Conservation (phyloP, 1,139 yeast species). For the Hansenula anomala region DNA sequence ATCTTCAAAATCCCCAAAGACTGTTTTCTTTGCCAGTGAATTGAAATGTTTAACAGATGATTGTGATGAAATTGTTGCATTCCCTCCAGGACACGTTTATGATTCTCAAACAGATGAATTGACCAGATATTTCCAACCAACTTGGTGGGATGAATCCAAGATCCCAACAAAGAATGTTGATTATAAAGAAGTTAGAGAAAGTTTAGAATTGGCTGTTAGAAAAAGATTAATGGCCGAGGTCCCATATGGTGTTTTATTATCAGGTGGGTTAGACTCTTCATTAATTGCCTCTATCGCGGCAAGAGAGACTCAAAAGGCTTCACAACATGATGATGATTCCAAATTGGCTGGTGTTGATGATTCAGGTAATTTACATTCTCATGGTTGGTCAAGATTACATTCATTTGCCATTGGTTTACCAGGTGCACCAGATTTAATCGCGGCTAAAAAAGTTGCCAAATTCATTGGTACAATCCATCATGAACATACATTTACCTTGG, state of each 20-base stretch:
- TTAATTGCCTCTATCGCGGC: conserved; percentile 96
- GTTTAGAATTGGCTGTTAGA: conserved; percentile 91
- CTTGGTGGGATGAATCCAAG: conserved; percentile 84
- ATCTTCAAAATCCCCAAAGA: conserved; percentile 59
- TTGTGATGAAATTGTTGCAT: conserved; percentile 87
- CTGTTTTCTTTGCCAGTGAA: conserved; percentile 90
- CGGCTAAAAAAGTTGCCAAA: conserved; percentile 95
- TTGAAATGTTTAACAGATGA: conserved; percentile 89
- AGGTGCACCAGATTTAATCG: conserved; percentile 94
- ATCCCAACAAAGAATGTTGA: conserved; percentile 77
- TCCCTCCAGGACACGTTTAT: conserved; percentile 98
- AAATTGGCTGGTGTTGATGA: conserved; percentile 91
- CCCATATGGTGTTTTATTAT: conserved; percentile 92
- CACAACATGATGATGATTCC: conserved; percentile 41
- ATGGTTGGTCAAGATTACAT: conserved; percentile 84
- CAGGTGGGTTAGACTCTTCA: conserved; percentile 97
- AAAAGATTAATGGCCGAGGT: conserved; percentile 99
- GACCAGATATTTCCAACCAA: conserved; percentile 84
- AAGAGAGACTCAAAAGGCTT: conserved; percentile 85
- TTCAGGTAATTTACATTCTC: conserved; percentile 69
- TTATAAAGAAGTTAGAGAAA: conserved; percentile 63
- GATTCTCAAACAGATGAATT: conserved; percentile 85
- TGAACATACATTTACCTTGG: conserved; percentile 93
- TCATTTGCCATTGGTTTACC: conserved; percentile 97
- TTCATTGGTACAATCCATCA: conserved; percentile 95